Evolutionary conservation across 768 basidiomycete genomes (phyloP).

Genomic region (Lenzites betulinus): DNA sequence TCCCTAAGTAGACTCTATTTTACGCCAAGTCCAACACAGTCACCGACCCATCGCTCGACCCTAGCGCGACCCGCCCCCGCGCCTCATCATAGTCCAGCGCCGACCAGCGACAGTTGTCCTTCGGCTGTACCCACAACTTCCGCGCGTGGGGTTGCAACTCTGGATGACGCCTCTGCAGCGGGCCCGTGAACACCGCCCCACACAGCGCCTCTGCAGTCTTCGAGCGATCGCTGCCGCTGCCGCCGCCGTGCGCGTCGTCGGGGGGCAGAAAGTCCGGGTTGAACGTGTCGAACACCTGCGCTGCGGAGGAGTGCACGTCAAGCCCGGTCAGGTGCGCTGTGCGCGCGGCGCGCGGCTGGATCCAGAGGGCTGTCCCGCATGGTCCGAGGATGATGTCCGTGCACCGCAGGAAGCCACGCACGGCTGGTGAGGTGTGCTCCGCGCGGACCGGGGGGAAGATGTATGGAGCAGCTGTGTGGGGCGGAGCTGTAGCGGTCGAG

Average conservation of each 20-base stretch:
- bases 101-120: slow-evolving; percentile 47
- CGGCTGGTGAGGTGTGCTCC: slow-evolving; percentile 37
- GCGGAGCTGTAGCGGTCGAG: not conserved
- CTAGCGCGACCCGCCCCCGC: slow-evolving; percentile 53
- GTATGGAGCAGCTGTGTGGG: slow-evolving; percentile 33
- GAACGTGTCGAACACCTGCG: slow-evolving; percentile 10
- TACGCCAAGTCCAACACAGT: slow-evolving; percentile 38
- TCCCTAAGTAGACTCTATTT: too few species aligned
- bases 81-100: slow-evolving; percentile 65
- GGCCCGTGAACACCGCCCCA: slow-evolving; percentile 53
- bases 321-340: slow-evolving; percentile 38
- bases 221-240: not conserved
- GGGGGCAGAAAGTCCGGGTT: slow-evolving; percentile 17
- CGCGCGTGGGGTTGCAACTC: slow-evolving; percentile 23
- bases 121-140: slow-evolving; percentile 35
- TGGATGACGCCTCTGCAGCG: slow-evolving; percentile 31
- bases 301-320: slow-evolving; percentile 28
- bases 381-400: slow-evolving; percentile 53
- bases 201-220: slow-evolving; percentile 43
- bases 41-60: slow-evolving; percentile 50
- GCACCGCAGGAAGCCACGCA: slow-evolving; percentile 56
- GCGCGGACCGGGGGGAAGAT: slow-evolving; percentile 53
- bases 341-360: slow-evolving; percentile 53
- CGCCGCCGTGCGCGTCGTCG: too few species aligned
- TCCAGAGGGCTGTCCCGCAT: slow-evolving; percentile 63